Conservation (phyloP, 768 basidiomycete species). For the Phanerodontia chrysosporium region DNA sequence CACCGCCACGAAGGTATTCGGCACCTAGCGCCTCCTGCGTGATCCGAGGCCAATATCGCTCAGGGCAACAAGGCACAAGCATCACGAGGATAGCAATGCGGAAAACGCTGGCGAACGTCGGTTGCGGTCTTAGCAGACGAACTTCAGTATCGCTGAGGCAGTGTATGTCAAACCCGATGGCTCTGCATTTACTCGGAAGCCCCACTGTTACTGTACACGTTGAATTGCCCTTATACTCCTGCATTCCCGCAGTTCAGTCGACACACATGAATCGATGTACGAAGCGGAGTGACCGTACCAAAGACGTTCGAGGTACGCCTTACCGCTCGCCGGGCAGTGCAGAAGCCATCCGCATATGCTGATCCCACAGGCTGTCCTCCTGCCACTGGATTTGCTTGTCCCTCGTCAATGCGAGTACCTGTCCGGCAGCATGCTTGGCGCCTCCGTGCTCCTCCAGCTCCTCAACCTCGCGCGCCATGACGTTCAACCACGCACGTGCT, state of each 20-base stretch:
- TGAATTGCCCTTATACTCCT: background rate
- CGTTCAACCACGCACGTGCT: constrained; percentile 54
- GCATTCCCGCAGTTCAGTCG: no score
- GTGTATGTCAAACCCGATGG: no score
- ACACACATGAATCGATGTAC: background rate
- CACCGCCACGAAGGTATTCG: background rate
- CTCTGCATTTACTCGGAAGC: no score
- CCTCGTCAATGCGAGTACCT: constrained; percentile 46
- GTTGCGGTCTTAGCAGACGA: no score
- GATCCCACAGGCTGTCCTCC: constrained; percentile 51
- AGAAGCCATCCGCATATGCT: constrained; percentile 36
- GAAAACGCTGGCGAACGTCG: no score
- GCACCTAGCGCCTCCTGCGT: background rate
- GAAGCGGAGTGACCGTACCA: no score
- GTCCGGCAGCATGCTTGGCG: constrained; percentile 26
- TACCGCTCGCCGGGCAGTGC: constrained; percentile 27
- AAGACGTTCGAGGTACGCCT: no score
- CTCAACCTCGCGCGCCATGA: constrained; percentile 41
- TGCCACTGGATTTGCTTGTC: constrained; percentile 53
- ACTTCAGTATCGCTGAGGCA: no score
- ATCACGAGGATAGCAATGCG: background rate
- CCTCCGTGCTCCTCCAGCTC: constrained; percentile 34
- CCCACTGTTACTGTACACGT: background rate
- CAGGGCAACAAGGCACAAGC: background rate
- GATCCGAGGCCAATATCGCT: background rate